phyloP scores from a whole-genome alignment of 164 flowering plant species.

The Santalum album region DNA sequence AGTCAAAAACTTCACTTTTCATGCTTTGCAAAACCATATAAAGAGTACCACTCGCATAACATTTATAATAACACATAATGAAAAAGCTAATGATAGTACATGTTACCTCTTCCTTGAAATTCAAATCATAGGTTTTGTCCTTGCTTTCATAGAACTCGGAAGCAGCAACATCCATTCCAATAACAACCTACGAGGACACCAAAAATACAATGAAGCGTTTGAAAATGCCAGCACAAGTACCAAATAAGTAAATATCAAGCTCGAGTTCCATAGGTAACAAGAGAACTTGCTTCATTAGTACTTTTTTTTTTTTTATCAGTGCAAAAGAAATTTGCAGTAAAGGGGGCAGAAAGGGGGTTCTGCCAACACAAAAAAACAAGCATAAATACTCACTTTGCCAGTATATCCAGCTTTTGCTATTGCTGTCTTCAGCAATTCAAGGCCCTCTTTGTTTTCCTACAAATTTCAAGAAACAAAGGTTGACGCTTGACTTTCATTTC shows the following conservation, averaged over 20 bases:
- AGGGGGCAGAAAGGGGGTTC: background rate
- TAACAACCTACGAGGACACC: conserved; percentile 2
- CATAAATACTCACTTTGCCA: conserved; percentile 14
- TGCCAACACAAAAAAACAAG: background rate
- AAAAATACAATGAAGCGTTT: background rate
- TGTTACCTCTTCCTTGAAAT: conserved; percentile 7
- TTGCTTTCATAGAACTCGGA: background rate
- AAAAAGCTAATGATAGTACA: background rate
- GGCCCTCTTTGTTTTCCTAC: conserved; percentile 47
- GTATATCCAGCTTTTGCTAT: conserved; percentile 42
- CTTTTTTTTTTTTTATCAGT: too few species aligned
- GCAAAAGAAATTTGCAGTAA: background rate
- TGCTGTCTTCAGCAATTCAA: conserved; percentile 38
- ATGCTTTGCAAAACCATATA: too few species aligned
- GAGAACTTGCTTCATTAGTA: too few species aligned
- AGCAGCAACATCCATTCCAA: conserved; percentile 9
- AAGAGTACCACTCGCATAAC: too few species aligned
- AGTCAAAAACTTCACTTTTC: too few species aligned
- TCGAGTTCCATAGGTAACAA: too few species aligned
- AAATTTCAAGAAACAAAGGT: background rate
- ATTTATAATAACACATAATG: too few species aligned
- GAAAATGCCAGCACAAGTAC: background rate
- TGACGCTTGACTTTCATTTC: background rate
- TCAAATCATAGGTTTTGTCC: conserved; percentile 2
- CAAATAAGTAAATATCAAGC: background rate